A percentile compares a stretch with the other conserved stretches of the same genome.
phyloP scores from a whole-genome alignment of 2,329 filamentous ascomycete genomes.

The Neofusicoccum kwambonambiense region DNA sequence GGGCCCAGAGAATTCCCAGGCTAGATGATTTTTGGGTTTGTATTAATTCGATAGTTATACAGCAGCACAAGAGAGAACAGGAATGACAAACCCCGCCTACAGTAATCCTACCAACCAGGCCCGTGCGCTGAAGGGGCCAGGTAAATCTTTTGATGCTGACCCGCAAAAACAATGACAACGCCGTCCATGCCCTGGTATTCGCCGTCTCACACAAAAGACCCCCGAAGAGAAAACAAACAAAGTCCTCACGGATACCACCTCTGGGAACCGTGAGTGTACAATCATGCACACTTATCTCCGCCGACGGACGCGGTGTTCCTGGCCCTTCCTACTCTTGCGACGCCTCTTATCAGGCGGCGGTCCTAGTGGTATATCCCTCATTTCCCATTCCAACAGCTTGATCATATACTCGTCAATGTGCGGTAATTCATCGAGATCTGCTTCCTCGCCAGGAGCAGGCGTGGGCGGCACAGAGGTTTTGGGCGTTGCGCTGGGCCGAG shows the following conservation, averaged over 20 bases:
- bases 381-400: slow-evolving; percentile 14
- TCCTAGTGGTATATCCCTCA: slow-evolving; percentile 14
- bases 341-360: slow-evolving; percentile 18
- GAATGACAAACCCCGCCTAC: not conserved
- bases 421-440: not conserved
- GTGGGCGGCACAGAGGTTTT: slow-evolving; percentile 19
- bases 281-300: not conserved
- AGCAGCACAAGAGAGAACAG: not conserved
- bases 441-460: not conserved
- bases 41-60: not conserved
- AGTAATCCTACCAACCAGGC: not conserved
- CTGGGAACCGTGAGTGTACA: not conserved
- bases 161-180: not conserved
- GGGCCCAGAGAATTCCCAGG: not conserved
- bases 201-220: not conserved
- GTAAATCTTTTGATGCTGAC: not conserved
- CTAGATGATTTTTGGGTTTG: not conserved
- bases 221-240: no score
- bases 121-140: not conserved
- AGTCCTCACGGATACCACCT: no score
- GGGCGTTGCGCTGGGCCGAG: slow-evolving; percentile 24
- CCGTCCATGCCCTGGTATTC: slow-evolving; percentile 11
- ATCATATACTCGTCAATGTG: slow-evolving; percentile 19
- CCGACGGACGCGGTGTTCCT: slow-evolving; percentile 17
- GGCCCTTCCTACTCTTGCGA: slow-evolving; percentile 9